Base-by-base conservation (phyloP, 2,329 filamentous ascomycete genomes). In the Didymella pomorum region DNA sequence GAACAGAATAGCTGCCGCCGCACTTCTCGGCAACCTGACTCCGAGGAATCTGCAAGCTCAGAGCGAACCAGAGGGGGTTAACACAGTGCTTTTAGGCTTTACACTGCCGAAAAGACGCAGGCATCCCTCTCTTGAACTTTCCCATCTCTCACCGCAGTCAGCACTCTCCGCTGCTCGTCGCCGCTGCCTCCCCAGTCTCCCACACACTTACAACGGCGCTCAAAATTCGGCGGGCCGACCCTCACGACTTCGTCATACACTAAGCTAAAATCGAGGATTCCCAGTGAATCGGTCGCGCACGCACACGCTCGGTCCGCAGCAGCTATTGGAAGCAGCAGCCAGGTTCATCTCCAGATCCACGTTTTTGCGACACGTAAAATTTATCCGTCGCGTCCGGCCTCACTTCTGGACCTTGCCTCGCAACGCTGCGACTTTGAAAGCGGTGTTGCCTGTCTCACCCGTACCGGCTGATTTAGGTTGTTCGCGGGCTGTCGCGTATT, bases 211-310 rank as follows among this genome's bases (percentile, higher is more conserved):
- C 56, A 64, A 62, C 63, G 57, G 58, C 54, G 52, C 60, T 69
- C 64, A 62, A 61, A 62, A 54, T 61, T 65, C 61, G 65, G 67
- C 70, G 71, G 71, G 69, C 72, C 71, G 71, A 65, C 58, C 72
- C 71, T 60, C 45, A 55, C 42, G 21, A 42, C 69, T 72, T 71
- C 66, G 68, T 74, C 72, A 71, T 67, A 62, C 60, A 58, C 67
- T 71, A 67, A 60, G 43, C 67, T 65, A 33, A 50, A 70, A 48
- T 70, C 62, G 52, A 64, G 66, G 50, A 31, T 42, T 43, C 33
- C 58, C 61, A 68, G 70, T 70, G 64, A 71, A 71, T 57, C 57
- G 49, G 52, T 52, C 47, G 54, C 57, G 65, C 46, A 52, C 61
- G 58, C 53, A 56, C 63, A 53, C 56, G 39, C 50, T 51, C 50